Evolutionary conservation across 2,329 filamentous ascomycete species (phyloP).

Genomic region (Talaromyces marneffei): DNA sequence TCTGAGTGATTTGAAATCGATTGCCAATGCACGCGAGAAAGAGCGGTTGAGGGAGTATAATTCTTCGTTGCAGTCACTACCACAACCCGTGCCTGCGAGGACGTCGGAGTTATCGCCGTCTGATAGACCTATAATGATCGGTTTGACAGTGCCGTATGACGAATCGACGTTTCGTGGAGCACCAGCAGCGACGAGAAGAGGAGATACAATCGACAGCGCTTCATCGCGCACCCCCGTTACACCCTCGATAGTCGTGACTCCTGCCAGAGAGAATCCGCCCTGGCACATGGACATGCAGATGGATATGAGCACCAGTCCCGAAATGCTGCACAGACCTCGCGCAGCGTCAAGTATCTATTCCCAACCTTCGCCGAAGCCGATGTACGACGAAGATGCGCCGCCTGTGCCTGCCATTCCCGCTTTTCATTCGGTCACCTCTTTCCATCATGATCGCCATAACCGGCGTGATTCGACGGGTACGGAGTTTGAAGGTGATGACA

Average conservation of each 20-base stretch:
- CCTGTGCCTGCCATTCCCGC: conserved; percentile 39
- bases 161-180: conserved; percentile 19
- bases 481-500: conserved; percentile 32
- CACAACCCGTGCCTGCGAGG: conserved; percentile 20
- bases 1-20: conserved; percentile 32
- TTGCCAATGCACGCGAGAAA: conserved; percentile 30
- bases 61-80: neutral
- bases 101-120: conserved; percentile 39
- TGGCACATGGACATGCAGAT: conserved; percentile 26
- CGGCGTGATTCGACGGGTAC: conserved; percentile 32
- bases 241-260: conserved; percentile 43
- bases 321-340: conserved; percentile 23
- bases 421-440: conserved; percentile 19
- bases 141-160: conserved; percentile 36
- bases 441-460: conserved; percentile 18
- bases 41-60: conserved; percentile 23
- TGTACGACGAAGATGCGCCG: conserved; percentile 26
- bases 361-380: conserved; percentile 30
- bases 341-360: conserved; percentile 43
- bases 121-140: conserved; percentile 43
- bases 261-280: conserved; percentile 35
- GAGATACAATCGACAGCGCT: conserved; percentile 15
- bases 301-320: conserved; percentile 17
- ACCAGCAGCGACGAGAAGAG: neutral
- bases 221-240: conserved; percentile 33